phyloP scores from a whole-genome alignment of 306 rosid species.

The Fagus crenata region DNA sequence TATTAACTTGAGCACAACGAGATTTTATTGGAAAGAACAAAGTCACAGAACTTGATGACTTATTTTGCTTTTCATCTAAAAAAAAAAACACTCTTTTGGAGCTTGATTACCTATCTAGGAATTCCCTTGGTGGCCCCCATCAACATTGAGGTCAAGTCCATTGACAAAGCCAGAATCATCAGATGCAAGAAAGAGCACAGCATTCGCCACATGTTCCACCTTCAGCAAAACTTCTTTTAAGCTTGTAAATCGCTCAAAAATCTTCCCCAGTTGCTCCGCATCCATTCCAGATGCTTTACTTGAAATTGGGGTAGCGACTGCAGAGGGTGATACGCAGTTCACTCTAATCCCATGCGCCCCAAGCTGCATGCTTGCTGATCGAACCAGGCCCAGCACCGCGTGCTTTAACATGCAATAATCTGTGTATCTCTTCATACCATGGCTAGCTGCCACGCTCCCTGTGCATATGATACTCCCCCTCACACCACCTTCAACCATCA shows the following conservation, averaged over 20 bases:
- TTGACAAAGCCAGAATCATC: conserved; percentile 40
- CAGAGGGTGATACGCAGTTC: conserved; percentile 53
- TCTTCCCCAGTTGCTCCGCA: conserved; percentile 10
- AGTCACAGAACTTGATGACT: too few species aligned
- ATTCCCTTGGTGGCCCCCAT: conserved; percentile 29
- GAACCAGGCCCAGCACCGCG: conserved; percentile 47
- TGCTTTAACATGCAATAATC: conserved; percentile 58
- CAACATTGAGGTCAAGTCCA: conserved; percentile 45
- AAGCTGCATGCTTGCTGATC: conserved; percentile 46
- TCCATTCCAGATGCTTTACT: background rate
- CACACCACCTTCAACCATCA: conserved; percentile 45
- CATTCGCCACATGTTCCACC: conserved; percentile 40
- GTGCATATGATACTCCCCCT: conserved; percentile 54
- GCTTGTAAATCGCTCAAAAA: background rate
- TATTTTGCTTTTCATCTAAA: too few species aligned
- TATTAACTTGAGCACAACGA: too few species aligned
- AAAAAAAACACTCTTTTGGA: too few species aligned
- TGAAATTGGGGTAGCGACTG: conserved; percentile 40
- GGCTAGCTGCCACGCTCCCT: conserved; percentile 25
- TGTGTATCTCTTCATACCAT: background rate
- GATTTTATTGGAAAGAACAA: too few species aligned
- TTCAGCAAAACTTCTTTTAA: conserved; percentile 43
- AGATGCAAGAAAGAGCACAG: conserved; percentile 43
- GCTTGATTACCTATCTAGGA: too few species aligned
- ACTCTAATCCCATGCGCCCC: conserved; percentile 46